These are phyloP conservation scores for Botryotinia calthae DNA, from an alignment of 2,329 filamentous ascomycete genomes.

Conservation along the genomic window DNA sequence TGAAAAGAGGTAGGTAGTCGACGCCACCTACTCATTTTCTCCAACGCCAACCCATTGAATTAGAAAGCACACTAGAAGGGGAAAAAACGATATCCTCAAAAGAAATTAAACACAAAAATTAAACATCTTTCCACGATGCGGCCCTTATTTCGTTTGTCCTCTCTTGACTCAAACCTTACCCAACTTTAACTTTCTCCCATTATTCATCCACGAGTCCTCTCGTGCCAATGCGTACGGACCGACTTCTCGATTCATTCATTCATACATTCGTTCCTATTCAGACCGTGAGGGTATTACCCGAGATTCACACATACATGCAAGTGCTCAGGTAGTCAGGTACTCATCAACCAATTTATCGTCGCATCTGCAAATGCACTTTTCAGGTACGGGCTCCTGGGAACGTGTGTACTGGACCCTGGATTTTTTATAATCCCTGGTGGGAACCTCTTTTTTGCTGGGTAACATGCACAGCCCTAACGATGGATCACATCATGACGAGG, in stretches of 20 bases:
- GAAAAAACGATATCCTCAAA: neutral
- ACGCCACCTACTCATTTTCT: neutral
- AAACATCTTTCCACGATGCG: neutral
- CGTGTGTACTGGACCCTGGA: neutral
- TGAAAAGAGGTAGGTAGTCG: neutral
- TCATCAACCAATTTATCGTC: neutral
- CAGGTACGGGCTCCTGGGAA: neutral
- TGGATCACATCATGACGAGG: slow-evolving; percentile 16
- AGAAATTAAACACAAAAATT: neutral
- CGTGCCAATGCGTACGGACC: neutral
- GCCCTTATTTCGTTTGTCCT: neutral
- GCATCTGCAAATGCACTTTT: neutral
- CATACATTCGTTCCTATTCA: neutral
- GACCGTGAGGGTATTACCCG: neutral
- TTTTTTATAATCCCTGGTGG: neutral
- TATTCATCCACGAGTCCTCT: neutral
- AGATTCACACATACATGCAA: neutral
- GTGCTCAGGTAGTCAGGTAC: neutral
- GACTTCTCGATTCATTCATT: neutral
- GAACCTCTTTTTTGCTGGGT: neutral
- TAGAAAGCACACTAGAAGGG: neutral
- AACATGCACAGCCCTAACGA: slow-evolving; percentile 19
- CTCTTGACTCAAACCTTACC: neutral
- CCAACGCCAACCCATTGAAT: neutral
- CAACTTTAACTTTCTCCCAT: neutral